Evolutionary conservation across 2,329 filamentous ascomycete genomes (phyloP), one percentile per base, ranked within the genome.

Genomic region (Stachybotrys elegans): DNA sequence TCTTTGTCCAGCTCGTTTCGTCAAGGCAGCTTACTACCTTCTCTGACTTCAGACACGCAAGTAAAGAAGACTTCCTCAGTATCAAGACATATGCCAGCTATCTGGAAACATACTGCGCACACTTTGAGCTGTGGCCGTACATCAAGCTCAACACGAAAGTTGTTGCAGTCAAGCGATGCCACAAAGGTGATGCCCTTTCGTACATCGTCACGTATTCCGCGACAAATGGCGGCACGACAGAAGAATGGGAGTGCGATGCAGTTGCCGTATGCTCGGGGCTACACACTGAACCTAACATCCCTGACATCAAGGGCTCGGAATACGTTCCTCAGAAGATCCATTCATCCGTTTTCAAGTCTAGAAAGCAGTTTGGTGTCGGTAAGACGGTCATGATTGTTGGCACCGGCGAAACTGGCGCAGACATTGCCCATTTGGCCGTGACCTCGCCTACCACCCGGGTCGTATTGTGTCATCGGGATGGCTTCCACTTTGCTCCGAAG

Each of bases 11-110:
- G 61, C 58, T 72, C 5, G 70, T 74, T 6, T 70, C 66, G 1
- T 72, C 68, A 4, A 71, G 68, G 48, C 68, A 71, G 31, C 60
- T 75, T n/a, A 74, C 70, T 0, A 57, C 63, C 6, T 74, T 73
- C 50, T 73, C 70, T 2, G 70, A 73, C 48, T 69, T 68, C 44
- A 60, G 70, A 6, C 58, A 62, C 13, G 48, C 60, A 7, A 43
- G 60, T 4, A 57, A 64, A 3, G 58, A 59, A 3, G 69, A 72
- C 51, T 73, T 73, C 44, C 51, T 72, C n/a, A 58, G 55, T 1
- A 54, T 63, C 4, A 52, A 58, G 4, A 46, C 59, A 9, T 73
- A 71, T 47, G 57, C 65, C 17, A 35, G 57, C 19, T 73, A 73
- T 43, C 60, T 73, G 8, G 52, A 65, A 19, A 57, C 55, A 17